These are phyloP conservation scores for Scedosporium dehoogii DNA, from an alignment of 2,329 filamentous ascomycete genomes.

Conservation along the genomic window DNA sequence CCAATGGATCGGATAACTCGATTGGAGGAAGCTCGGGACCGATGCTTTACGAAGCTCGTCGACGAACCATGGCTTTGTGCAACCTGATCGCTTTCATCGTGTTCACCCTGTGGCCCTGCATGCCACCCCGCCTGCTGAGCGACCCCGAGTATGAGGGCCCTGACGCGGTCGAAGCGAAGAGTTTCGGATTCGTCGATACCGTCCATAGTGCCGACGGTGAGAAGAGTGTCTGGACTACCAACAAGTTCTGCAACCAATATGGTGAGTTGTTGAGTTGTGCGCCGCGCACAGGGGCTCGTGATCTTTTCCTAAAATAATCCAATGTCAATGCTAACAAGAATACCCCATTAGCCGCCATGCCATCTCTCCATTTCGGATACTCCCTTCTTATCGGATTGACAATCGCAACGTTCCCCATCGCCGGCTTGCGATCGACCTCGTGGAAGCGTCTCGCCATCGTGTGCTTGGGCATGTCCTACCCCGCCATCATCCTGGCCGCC, in stretches of 20 bases:
- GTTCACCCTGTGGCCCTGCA: constrained; percentile 55
- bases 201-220: constrained; percentile 40
- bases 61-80: constrained; percentile 51
- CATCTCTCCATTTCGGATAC: constrained; percentile 67
- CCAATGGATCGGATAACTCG: constrained; percentile 11
- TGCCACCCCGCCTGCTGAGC: constrained; percentile 52
- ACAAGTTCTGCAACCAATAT: constrained; percentile 68
- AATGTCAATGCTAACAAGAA: background rate
- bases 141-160: constrained; percentile 43
- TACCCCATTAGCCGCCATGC: constrained; percentile 54
- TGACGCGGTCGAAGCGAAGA: constrained; percentile 47
- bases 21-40: constrained; percentile 23
- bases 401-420: constrained; percentile 54
- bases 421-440: constrained; percentile 38
- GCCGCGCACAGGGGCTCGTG: background rate
- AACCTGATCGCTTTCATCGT: constrained; percentile 51
- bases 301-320: background rate
- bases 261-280: constrained; percentile 32
- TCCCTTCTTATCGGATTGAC: constrained; percentile 63
- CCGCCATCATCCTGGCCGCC: constrained; percentile 52
- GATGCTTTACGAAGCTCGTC: constrained; percentile 42
- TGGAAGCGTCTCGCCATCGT: constrained; percentile 37
- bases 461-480: constrained; percentile 50
- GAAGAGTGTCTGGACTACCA: constrained; percentile 62
- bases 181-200: constrained; percentile 51